These are phyloP conservation scores for Fusarium anthophilum DNA, from an alignment of 2,329 filamentous ascomycete genomes.

Conservation along the genomic window DNA sequence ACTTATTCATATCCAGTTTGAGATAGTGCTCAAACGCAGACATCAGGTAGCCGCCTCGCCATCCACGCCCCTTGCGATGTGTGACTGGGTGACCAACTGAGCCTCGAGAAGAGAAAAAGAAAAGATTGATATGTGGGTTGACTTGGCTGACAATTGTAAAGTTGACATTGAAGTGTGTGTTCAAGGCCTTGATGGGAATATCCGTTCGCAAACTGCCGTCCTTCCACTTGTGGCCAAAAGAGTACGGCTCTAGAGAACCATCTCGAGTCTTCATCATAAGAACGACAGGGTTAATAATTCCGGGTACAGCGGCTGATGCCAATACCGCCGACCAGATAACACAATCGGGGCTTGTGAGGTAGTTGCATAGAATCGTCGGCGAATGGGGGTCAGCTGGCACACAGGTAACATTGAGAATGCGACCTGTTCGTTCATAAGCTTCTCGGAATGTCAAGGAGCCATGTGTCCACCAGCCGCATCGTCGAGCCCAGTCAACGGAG, in stretches of 20 bases:
- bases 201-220: slow-evolving; percentile 94
- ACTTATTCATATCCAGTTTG: slow-evolving; percentile 96
- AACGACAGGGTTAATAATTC: slow-evolving; percentile 94
- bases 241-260: slow-evolving; percentile 85
- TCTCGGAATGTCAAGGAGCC: slow-evolving; percentile 95
- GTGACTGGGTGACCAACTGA: slow-evolving; percentile 93
- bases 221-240: slow-evolving; percentile 99
- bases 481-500: slow-evolving; percentile 87
- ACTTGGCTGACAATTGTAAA: slow-evolving; percentile 91
- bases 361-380: slow-evolving; percentile 91
- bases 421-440: slow-evolving; percentile 91
- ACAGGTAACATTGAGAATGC: slow-evolving; percentile 94
- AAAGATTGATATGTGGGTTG: slow-evolving; percentile 97
- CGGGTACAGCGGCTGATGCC: slow-evolving; percentile 93
- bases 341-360: slow-evolving; percentile 93
- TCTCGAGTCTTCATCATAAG: slow-evolving; percentile 87
- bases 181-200: slow-evolving; percentile 92
- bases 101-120: slow-evolving; percentile 96
- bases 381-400: slow-evolving; percentile 96
- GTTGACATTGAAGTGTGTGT: slow-evolving; percentile 98
- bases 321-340: slow-evolving; percentile 98
- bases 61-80: slow-evolving; percentile 90
- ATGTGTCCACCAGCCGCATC: slow-evolving; percentile 87
- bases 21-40: slow-evolving; percentile 93
- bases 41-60: slow-evolving; percentile 94